Evolutionary conservation across 1,284 basidiomycete genomes (phyloP).

Genomic region (Blastosporella zonata): DNA sequence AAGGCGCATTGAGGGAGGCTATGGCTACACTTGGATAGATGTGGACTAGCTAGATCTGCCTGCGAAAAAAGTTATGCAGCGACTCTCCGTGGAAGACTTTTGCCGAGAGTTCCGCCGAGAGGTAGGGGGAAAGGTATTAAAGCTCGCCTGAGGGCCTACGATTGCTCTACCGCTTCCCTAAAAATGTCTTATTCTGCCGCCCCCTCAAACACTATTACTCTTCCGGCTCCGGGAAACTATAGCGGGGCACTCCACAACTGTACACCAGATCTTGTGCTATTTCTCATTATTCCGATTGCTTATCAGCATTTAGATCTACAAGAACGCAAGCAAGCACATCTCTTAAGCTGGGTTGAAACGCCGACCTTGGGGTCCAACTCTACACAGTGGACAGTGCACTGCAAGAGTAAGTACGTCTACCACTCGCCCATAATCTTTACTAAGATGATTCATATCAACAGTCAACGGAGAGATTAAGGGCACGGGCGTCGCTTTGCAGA

Average conservation of each 20-base stretch:
- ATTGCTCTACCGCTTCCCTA: neutral
- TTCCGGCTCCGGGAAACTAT: slow-evolving; percentile 15
- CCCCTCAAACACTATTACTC: slow-evolving; percentile 28
- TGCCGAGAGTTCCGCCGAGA: neutral
- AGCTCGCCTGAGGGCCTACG: neutral
- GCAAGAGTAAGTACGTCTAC: slow-evolving; percentile 38
- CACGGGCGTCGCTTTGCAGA: slow-evolving; percentile 36
- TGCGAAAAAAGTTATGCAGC: neutral
- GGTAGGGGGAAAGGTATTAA: neutral
- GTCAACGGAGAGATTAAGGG: slow-evolving; percentile 50
- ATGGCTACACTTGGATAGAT: neutral
- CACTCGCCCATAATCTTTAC: neutral
- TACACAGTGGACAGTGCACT: slow-evolving; percentile 46
- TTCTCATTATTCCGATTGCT: neutral
- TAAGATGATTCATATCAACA: slow-evolving; percentile 23
- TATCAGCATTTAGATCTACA: slow-evolving; percentile 41
- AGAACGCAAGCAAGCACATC: slow-evolving; percentile 24
- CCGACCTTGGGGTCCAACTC: slow-evolving; percentile 36
- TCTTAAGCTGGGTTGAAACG: slow-evolving; percentile 40
- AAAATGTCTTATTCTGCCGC: slow-evolving; percentile 11
- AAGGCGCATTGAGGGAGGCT: neutral
- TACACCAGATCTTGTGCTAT: slow-evolving; percentile 22
- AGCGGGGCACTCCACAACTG: slow-evolving; percentile 46
- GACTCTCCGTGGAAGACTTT: neutral
- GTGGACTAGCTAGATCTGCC: neutral